These are phyloP conservation scores for Fusarium pilosicola DNA, from an alignment of 2,329 filamentous ascomycete species.

Conservation along the genomic window DNA sequence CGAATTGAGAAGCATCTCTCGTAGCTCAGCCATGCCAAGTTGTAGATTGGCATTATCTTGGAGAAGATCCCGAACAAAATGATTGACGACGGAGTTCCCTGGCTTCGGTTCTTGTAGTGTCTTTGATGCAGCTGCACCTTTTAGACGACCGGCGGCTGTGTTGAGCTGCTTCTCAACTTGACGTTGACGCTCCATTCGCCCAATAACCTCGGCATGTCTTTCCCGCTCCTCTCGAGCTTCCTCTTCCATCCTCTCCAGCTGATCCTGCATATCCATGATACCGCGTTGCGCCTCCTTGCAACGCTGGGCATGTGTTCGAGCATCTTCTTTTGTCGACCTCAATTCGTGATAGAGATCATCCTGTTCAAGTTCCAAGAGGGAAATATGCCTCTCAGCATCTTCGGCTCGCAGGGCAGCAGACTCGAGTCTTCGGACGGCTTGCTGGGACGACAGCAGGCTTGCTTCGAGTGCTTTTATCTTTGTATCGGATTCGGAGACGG, in stretches of 20 bases:
- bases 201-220: constrained; percentile 82
- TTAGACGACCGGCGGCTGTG: constrained; percentile 80
- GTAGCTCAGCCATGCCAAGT: constrained; percentile 87
- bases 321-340: constrained; percentile 75
- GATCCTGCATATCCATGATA: constrained; percentile 81
- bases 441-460: constrained; percentile 79
- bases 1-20: constrained; percentile 89
- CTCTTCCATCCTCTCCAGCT: constrained; percentile 87
- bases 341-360: constrained; percentile 75
- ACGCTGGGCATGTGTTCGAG: constrained; percentile 79
- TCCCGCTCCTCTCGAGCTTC: constrained; percentile 84
- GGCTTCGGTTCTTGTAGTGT: constrained; percentile 68
- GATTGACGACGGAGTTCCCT: constrained; percentile 81
- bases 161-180: constrained; percentile 84
- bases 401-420: constrained; percentile 78
- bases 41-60: constrained; percentile 96
- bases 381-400: constrained; percentile 82
- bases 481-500: constrained; percentile 81
- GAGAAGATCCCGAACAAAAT: constrained; percentile 94
- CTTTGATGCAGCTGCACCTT: constrained; percentile 79
- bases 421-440: constrained; percentile 79
- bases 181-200: constrained; percentile 84
- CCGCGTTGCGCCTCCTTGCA: constrained; percentile 88
- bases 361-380: constrained; percentile 84
- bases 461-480: constrained; percentile 81